Base-by-base conservation (phyloP, 768 basidiomycete genomes). In the Naganishia vaughanmartiniae region DNA sequence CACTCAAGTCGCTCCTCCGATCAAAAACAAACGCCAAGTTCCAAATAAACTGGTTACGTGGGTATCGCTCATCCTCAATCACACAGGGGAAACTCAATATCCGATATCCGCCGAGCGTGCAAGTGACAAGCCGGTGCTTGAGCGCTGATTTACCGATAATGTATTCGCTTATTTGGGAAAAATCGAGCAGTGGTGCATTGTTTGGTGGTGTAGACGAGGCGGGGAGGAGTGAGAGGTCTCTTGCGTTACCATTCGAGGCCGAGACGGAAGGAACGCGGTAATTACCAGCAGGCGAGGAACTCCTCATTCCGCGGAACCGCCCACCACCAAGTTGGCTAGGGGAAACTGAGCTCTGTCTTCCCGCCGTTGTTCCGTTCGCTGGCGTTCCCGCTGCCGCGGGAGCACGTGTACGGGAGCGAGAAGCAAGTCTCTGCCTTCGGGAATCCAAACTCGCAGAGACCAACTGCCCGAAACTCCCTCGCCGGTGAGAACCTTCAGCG, bases 1-100 rank as follows among this genome's bases (percentile, higher is more conserved):
- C 94, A 77, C 92, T 93, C 66, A 97, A 83, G 80, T 96, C 93
- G 14, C 92, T 92, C 30, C 86, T 86, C 54, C 91, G 87, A 56
- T 93, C 90, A 80, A 99, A 99, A 3, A 97, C 95, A 80, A 97
- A 96, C 81, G 94, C 97, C 31, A 97, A 83, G 79, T 98, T 98
- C 82, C 91, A 97, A 73, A 89, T 86, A 81, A 96, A 94, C 80
- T 90, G 92, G 77, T 93, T 90, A 31, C 95, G 86, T 68, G 87
- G 84, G 78, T 97, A 96, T 57, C 76, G 73, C 84, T 86, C 90
- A 63, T 85, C 84, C 46, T 76, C 76, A 65, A 93, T 83, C 72
- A 89, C 86, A 54, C 92, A 88, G 2, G 96, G 96, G 77, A 94
- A 93, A 0, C 95, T 95, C 58, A 96, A 89, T 67, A 99, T 88